These are phyloP conservation scores for Sugiyamaella valdiviana DNA, from an alignment of 805 yeast species.

Conservation along the genomic window DNA sequence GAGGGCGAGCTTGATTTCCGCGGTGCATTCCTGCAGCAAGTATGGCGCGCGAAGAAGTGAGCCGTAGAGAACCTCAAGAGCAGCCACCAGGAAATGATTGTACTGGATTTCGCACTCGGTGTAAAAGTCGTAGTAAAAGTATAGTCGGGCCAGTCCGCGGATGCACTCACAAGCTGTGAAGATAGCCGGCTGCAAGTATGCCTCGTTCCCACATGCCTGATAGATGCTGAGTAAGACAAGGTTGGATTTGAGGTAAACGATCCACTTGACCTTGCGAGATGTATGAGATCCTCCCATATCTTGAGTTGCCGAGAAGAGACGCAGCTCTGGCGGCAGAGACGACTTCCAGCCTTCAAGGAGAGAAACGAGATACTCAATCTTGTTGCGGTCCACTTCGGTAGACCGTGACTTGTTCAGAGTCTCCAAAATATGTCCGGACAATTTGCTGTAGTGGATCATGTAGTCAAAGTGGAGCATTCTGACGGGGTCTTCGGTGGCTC, in stretches of 20 bases:
- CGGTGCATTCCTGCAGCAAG: constrained; percentile 15
- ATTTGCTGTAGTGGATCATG: constrained; percentile 21
- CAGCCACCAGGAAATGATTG: constrained; percentile 24
- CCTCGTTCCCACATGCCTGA: constrained; percentile 10
- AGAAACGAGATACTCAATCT: constrained; percentile 8
- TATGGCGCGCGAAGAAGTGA: constrained; percentile 22
- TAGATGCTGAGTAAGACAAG: constrained; percentile 18
- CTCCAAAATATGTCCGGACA: constrained; percentile 16
- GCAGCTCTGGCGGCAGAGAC: constrained; percentile 19
- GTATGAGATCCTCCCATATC: constrained; percentile 3
- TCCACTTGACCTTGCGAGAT: constrained; percentile 14
- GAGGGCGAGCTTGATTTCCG: constrained; percentile 21
- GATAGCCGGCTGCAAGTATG: constrained; percentile 21
- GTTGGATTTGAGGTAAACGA: constrained; percentile 10
- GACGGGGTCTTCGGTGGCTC: constrained; percentile 14
- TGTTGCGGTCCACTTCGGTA: constrained; percentile 13
- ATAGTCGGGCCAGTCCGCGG: constrained; percentile 19
- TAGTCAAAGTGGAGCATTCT: constrained; percentile 18
- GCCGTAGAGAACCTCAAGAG: constrained; percentile 23
- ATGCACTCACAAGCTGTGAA: constrained; percentile 22
- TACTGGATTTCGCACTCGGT: constrained; percentile 23
- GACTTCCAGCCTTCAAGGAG: constrained; percentile 17
- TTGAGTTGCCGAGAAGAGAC: constrained; percentile 1
- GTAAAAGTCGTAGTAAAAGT: constrained; percentile 19
- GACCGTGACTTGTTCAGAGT: constrained; percentile 8